Evolutionary conservation across 768 basidiomycete species (phyloP), one percentile per base, ranked within the genome.

Genomic region (Glaciozyma antarctica): DNA sequence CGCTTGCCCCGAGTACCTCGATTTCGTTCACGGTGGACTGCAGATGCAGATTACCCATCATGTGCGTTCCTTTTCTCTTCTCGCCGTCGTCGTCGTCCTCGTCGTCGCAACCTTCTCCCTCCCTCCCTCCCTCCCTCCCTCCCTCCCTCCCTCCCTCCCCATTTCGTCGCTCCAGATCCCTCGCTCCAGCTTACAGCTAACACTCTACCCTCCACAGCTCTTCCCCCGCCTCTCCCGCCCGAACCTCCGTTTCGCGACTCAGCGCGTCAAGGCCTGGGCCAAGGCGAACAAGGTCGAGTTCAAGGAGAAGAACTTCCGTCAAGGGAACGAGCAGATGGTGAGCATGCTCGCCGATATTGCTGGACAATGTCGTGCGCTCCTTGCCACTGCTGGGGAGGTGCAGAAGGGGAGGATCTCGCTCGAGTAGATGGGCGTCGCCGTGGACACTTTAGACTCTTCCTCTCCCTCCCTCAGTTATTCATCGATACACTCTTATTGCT

Each of bases 21-120:
- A 82, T 59, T 97, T 92, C 74, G 78, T 99, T 43, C 95, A 99
- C 73, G 95, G 95, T 16, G 95, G 95, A n/a, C 83, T 99, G 24
- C 90, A 99, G 72, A 84, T 98, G 17, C 95, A 99, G 77, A 90
- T 97, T 51, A 91, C 94, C 3, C 95, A 99, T 72, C 70, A 71
- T 55, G 65, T 66, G 19, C 21, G 65, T 62, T 10, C n/a, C 2
- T 16, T 19, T 21, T 32, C 24, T 8, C 30, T 49, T 10, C 45
- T n/a, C 19, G 28, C 38, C 22, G 17, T 21, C 22, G 30, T 16
- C 44, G 52, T 2, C 6, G 21, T 47, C 28, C 55, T n/a, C n/a
- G n/a, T n/a, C n/a, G n/a, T n/a, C 32, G 32, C 32, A 9, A 32
- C 32, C 32, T 32, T 32, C 32, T 32, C 32, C 32, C 32, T 32